Evolutionary conservation across 208 protist genomes (phyloP), one percentile per base, ranked within the genome.

Genomic region (Wallacemonas sp.): DNA sequence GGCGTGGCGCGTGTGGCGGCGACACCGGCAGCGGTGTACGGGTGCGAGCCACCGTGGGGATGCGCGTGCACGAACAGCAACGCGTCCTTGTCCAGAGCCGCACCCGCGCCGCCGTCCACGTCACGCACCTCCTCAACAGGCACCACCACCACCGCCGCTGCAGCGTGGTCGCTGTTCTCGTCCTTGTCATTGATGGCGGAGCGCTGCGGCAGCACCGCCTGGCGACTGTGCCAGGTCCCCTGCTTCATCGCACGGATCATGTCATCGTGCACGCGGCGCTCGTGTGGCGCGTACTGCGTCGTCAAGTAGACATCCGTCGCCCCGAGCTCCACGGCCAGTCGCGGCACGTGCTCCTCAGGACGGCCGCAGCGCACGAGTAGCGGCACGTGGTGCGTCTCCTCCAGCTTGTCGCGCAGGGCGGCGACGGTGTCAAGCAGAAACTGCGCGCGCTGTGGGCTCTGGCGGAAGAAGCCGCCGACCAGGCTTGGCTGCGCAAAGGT

Each of bases 251-350:
- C 47, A 5, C 30, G 46, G 39, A 85, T 27, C 55, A 90, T 83
- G 16, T 52, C 48, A 32, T 86, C 81, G 62, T 96, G 90, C 30
- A 96, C 86, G 12, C 71, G 58, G 14, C 81, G 78, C 56, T 96
- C 87, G 56, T 96, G 87, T 23, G 90, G 90, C 9, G 84, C 78
- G 70, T 94, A 94, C 71, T 96, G 90, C 61, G 90, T 96, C 19
- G 90, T 92, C 61, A 93, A 27, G 65, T 90, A 93, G 24, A 96
- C 84, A 60, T 89, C 80, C 16, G 57, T 68, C 16, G 88, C 87
- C 5, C 83, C 72, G 36, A 91, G 83, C 80, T 96, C 85, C 16
- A 87, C 71, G 1, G 79, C 78, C 11, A 94, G 75, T 1, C 88
- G 83, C 11, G 90, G 90, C 26, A 96, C 69, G 72, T 93, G 83